Base-by-base conservation (phyloP, 164 flowering plant genomes). In the Buxus sempervirens region DNA sequence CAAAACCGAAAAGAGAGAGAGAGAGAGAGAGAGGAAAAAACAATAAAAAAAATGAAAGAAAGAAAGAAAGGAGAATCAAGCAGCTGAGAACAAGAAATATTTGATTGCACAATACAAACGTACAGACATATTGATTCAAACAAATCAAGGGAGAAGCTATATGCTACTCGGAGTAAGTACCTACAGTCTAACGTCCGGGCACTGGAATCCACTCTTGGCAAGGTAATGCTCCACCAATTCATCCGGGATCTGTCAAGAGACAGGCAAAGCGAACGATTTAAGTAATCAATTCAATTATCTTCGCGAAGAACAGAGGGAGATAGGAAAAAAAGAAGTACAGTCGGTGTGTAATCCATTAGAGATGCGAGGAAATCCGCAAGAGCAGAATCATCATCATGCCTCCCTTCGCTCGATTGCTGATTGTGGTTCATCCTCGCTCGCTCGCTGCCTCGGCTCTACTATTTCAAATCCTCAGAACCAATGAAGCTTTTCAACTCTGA, bases 101-200 rank as follows among this genome's bases (percentile, higher is more conserved):
- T 32, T 7, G 38, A 3, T 3, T 32, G 7, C 38, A 32, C 3
- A 32, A 32, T 32, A 32, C 38, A 32, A 32, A 32, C 7, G 7
- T 7, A 32, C 38, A 32, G 1, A 45, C 14, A 45, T 45, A 45
- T 45, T 1, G 18, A 45, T 10, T 45, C 12, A 23, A 55, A 4
- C 48, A 42, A 20, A 45, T 7, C 7, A 66, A 49, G 42, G 16
- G 23, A 58, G 14, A 68, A 62, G 25, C 13, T 32, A 58, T 60
- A 20, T 41, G 21, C 22, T 14, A 54, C 41, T n/a, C 27, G 49
- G 41, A 1, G 19, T 49, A 70, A 82, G 69, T 82, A 87, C 91
- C 81, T 82, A 93, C 97, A 94, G 71, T 85, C 97, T 85, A 69
- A 89, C 87, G 73, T 94, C 97, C 41, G 98, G 98, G 55, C 91